phyloP scores from a whole-genome alignment of 2,329 filamentous ascomycete genomes.

The Fusarium udum region DNA sequence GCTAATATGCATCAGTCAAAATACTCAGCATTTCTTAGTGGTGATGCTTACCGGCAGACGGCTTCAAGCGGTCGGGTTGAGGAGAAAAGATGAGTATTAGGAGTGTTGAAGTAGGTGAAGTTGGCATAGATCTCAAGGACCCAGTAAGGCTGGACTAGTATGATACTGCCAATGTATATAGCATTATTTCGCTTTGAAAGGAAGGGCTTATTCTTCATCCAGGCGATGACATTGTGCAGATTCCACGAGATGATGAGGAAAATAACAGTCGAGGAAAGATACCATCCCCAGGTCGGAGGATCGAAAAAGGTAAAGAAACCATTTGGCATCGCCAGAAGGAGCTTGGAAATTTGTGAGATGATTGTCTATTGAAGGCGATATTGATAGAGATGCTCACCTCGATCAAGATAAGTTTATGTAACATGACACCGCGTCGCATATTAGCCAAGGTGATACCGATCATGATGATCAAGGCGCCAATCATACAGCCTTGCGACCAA shows the following conservation, averaged over 20 bases:
- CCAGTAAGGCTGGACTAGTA: slow-evolving; percentile 71
- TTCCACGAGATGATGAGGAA: slow-evolving; percentile 70
- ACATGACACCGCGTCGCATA: slow-evolving; percentile 56
- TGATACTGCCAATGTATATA: slow-evolving; percentile 67
- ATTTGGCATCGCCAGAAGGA: slow-evolving; percentile 65
- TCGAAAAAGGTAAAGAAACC: slow-evolving; percentile 67
- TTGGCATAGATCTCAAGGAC: slow-evolving; percentile 72
- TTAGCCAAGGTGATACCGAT: slow-evolving; percentile 58
- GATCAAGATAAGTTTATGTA: slow-evolving; percentile 61
- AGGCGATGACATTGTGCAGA: slow-evolving; percentile 72
- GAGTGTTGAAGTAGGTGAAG: slow-evolving; percentile 69
- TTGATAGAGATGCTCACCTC: slow-evolving; percentile 48
- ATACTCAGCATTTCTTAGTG: background rate
- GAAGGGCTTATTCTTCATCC: slow-evolving; percentile 73
- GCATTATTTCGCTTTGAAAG: slow-evolving; percentile 58
- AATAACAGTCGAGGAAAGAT: slow-evolving; percentile 67
- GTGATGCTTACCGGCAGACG: slow-evolving; percentile 58
- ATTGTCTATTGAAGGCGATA: background rate
- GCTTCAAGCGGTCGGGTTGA: slow-evolving; percentile 68
- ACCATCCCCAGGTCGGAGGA: slow-evolving; percentile 68
- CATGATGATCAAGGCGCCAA: slow-evolving; percentile 60
- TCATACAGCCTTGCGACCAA: slow-evolving; percentile 60
- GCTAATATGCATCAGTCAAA: slow-evolving; percentile 38
- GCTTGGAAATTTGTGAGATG: slow-evolving; percentile 45
- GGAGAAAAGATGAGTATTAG: slow-evolving; percentile 61